Evolutionary conservation across 257 asterid species (phyloP).

Genomic region (Fraxinus americana): DNA sequence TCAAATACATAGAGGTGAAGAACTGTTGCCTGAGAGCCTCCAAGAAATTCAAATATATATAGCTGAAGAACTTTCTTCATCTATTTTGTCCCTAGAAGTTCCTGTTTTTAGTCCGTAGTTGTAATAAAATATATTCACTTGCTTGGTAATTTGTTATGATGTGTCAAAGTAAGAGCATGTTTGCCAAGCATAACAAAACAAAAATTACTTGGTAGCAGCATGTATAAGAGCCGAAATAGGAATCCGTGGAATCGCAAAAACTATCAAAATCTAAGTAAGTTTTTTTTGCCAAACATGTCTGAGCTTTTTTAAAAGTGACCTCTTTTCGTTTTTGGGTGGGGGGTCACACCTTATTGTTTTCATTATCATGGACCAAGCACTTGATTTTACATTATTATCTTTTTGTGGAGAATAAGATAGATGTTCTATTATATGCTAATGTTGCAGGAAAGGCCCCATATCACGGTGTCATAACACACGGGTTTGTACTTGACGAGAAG

Average conservation of each 20-base stretch:
- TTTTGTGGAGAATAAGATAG: conserved; percentile 12
- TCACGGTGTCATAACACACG: conserved; percentile 82
- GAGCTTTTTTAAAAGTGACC: no score
- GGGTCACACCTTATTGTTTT: not conserved
- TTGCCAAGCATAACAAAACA: no score
- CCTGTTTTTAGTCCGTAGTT: not conserved
- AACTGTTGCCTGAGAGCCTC: no score
- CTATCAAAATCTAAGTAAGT: no score
- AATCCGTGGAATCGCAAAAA: no score
- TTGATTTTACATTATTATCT: not conserved
- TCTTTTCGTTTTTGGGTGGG: no score
- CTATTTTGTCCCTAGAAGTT: not conserved
- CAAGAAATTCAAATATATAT: no score
- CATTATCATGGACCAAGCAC: not conserved
- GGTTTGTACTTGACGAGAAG: conserved; percentile 93
- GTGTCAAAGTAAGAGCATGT: not conserved
- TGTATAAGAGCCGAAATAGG: no score
- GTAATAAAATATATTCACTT: not conserved
- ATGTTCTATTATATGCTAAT: conserved; percentile 18
- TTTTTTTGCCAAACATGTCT: no score
- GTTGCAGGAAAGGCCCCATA: conserved; percentile 92
- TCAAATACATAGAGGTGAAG: no score
- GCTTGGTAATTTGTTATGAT: not conserved
- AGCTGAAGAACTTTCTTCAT: no score
- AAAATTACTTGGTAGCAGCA: no score